These are phyloP conservation scores for Canavalia ensiformis DNA, from an alignment of 306 rosid species.

Conservation along the genomic window DNA sequence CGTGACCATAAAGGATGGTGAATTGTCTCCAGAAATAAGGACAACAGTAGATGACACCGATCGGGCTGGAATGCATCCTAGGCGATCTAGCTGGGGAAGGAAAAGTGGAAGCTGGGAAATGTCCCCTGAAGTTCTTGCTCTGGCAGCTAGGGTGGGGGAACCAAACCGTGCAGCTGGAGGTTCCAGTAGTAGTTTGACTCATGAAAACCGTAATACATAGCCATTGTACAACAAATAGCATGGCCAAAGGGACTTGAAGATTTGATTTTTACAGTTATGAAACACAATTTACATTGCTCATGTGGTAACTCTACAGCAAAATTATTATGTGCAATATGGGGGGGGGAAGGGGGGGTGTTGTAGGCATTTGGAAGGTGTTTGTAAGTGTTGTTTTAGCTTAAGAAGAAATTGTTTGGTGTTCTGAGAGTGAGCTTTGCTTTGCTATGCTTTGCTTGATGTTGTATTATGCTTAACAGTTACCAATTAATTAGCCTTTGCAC, in stretches of 20 bases:
- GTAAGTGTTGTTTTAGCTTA: constrained; percentile 61
- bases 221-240: constrained; percentile 17
- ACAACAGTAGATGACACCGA: constrained; percentile 78
- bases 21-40: constrained; percentile 82
- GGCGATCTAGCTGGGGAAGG: constrained; percentile 98
- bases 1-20: constrained; percentile 76
- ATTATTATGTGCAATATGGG: constrained; percentile 58
- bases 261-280: constrained; percentile 49
- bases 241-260: constrained; percentile 31
- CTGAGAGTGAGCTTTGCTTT: constrained; percentile 62
- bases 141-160: constrained; percentile 90
- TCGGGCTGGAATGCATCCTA: constrained; percentile 80
- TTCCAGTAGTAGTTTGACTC: constrained; percentile 62
- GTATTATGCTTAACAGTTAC: constrained; percentile 55
- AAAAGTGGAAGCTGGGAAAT: constrained; percentile 99
- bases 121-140: constrained; percentile 97
- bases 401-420: constrained; percentile 74
- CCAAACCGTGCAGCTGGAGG: constrained; percentile 72
- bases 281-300: constrained; percentile 39
- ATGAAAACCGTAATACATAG: constrained; percentile 52
- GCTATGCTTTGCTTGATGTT: constrained; percentile 48
- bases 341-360: constrained; percentile 1
- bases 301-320: constrained; percentile 52
- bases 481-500: constrained; percentile 56
- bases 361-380: constrained; percentile 60